Base-by-base conservation (phyloP, 495 filamentous ascomycete species). In the Poronia punctata region DNA sequence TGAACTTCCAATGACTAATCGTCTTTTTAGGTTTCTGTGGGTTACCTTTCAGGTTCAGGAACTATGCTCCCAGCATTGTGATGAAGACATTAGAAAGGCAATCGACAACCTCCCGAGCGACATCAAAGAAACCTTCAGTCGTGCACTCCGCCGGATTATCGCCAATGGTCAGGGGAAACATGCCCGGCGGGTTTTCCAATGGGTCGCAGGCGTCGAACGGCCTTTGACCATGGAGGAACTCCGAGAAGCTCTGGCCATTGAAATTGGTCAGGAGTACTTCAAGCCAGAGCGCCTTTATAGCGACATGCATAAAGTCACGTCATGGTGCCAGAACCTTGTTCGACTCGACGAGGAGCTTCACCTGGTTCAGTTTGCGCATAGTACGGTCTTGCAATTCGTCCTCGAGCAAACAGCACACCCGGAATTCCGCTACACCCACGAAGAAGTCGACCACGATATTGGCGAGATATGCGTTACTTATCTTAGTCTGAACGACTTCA, bases 401-500 rank as follows among this genome's bases (percentile, higher is more conserved):
- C 50, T 43, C 29, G 17, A 38, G 21, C 14, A 49, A n/a, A 16
- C 38, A n/a, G 7, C 25, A 6, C 16, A 35, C 2, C n/a, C 42
- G 10, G 22, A 24, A 4, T 61, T 59, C 20, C 40, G 12, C 16
- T 38, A 54, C 18, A 15, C 40, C 7, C 1, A 38, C 7, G 3
- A 21, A 3, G 40, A 47, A 9, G 42, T 38, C 1, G 40, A 56
- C 34, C 26, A 38, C 7, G 12, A 38, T 22, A 37, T 44, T 25
- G 57, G 62, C 15, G 46, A 54, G 8, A 29, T 58, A 22, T 66
- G 63, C 35, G 38, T 64, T 24, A 62, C 60, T 0, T 67, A 66
- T 38, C 53, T 67, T 12, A 45, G 56, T 32, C 62, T 63, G 38
- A 49, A 38, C 32, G 50, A 63, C 41, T 66, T 66, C 39, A 53